Evolutionary conservation across 805 yeast species (phyloP), one percentile per base, ranked within the genome.

Genomic region (Tetrapisispora fleetii): DNA sequence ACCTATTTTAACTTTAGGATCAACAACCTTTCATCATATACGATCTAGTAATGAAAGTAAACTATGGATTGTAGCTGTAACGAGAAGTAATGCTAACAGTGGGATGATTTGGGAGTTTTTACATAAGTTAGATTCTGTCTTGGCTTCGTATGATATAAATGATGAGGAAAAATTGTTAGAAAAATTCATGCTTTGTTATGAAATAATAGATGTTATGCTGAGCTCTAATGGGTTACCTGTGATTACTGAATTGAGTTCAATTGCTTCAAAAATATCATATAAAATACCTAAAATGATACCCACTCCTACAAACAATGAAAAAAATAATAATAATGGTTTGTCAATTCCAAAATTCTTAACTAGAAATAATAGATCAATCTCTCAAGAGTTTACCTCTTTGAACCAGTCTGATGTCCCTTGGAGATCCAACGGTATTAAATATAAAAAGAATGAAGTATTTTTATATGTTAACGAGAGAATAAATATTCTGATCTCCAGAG

Each of bases 61-160:
- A 45, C 57, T 91, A 16, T 93, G 95, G 84, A 58, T 88, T 9
- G 95, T 90, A 11, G 95, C 90, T 0, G 89, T 90, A n/a, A 79
- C 95, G 1, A 76, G 97, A 52, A 82, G 88, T 40, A 93, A 91
- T 61, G 86, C 83, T 36, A 96, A 91, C 62, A 89, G 90, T 33
- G 78, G 89, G 1, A 64, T 80, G 3, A 77, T 90, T 1, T 78
- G 89, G 60, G 97, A 91, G 68, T 86, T 84, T 58, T 67, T 91
- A 21, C 79, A 79, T 67, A 76, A 77, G 50, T 68, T 91, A 22
- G 76, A 79, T 47, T 65, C 69, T 6, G 59, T 87, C 1, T 67
- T 88, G 47, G 67, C 71, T 45, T 67, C 67, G 18, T 75, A 73
- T 52, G 58, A 55, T 22, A 47, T 65, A 4, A 55, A 55, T 18